Percentiles rank a stretch among this genome's conserved stretches.
phyloP scores from a whole-genome alignment of 176 grass and related monocot species.

The Leersia perrieri region DNA sequence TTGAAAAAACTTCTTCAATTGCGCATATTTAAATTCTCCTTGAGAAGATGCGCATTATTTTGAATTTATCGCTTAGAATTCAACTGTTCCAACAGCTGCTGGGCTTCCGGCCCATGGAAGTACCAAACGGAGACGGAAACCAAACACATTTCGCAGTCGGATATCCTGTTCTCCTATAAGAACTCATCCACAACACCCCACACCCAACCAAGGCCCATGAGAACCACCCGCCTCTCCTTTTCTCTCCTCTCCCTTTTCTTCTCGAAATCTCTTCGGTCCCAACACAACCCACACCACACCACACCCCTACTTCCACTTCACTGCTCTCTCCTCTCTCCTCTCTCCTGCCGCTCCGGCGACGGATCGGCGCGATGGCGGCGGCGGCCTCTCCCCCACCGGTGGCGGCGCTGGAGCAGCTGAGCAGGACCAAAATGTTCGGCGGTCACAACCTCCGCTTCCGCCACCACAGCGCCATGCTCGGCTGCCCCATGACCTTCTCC shows the following conservation, averaged over 20 bases:
- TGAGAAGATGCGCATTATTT: too few relatives aligned
- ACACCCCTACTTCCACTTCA: not conserved
- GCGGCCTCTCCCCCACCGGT: slow-evolving; percentile 17
- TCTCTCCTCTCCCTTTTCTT: slow-evolving; percentile 2
- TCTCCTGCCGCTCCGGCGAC: not conserved
- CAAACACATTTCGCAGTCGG: not conserved
- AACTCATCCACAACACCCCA: not conserved
- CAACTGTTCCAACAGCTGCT: too few relatives aligned
- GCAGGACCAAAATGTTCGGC: slow-evolving; percentile 89
- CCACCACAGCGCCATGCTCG: slow-evolving; percentile 80
- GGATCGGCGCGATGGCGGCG: slow-evolving; percentile 35
- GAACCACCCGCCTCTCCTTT: too few relatives aligned
- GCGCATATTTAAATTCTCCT: too few relatives aligned
- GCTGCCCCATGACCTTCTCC: slow-evolving; percentile 96
- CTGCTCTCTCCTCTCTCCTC: not conserved
- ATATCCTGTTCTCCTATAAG: not conserved
- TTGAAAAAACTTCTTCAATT: too few relatives aligned
- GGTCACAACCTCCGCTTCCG: slow-evolving; percentile 76
- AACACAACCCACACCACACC: not conserved
- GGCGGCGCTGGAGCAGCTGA: slow-evolving; percentile 58
- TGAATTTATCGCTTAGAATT: too few relatives aligned
- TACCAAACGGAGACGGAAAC: not conserved
- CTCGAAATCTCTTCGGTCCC: not conserved
- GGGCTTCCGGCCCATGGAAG: not conserved
- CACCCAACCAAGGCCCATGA: not conserved